A percentile compares a stretch with the other conserved stretches of the same genome.
These are phyloP conservation scores for Backusella parvicylindrica DNA, from an alignment of 192 early-diverging fungal species.

Conservation along the genomic window DNA sequence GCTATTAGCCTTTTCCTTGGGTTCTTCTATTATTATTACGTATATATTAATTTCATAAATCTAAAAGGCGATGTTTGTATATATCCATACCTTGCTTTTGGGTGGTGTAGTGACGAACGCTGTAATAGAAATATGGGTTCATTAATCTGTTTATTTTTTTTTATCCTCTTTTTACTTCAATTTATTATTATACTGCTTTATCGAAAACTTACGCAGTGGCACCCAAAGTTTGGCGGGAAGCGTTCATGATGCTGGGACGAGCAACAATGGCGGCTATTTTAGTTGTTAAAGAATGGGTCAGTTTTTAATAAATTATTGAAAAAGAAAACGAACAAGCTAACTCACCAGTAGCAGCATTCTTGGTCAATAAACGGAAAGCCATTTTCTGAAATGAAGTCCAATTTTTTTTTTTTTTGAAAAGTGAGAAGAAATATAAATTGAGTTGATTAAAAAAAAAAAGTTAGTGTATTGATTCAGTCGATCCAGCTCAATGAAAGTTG, in stretches of 20 bases:
- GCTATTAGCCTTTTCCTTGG: constrained; percentile 83
- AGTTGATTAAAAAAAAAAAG: neutral
- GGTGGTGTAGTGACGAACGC: constrained; percentile 27
- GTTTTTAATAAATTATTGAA: neutral
- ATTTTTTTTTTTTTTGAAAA: neutral
- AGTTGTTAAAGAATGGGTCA: neutral
- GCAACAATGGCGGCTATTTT: constrained; percentile 19
- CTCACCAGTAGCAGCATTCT: constrained; percentile 33
- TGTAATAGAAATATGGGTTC: neutral
- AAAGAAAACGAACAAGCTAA: neutral
- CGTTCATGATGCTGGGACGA: constrained; percentile 26
- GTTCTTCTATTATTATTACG: constrained; percentile 44
- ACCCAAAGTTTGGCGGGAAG: constrained; percentile 29
- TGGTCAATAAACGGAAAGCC: constrained; percentile 37
- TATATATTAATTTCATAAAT: neutral
- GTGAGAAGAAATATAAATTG: neutral
- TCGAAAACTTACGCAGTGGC: constrained; percentile 24
- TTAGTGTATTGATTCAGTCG: neutral
- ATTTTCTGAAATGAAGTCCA: constrained; percentile 8
- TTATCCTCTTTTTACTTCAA: neutral
- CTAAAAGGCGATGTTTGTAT: neutral
- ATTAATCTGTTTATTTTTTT: neutral
- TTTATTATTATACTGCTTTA: neutral
- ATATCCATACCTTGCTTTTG: constrained; percentile 14
- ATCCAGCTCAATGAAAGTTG: neutral